These are phyloP conservation scores for Kodamaea sp. DNA, from an alignment of 1,139 yeast species.

Conservation along the genomic window DNA sequence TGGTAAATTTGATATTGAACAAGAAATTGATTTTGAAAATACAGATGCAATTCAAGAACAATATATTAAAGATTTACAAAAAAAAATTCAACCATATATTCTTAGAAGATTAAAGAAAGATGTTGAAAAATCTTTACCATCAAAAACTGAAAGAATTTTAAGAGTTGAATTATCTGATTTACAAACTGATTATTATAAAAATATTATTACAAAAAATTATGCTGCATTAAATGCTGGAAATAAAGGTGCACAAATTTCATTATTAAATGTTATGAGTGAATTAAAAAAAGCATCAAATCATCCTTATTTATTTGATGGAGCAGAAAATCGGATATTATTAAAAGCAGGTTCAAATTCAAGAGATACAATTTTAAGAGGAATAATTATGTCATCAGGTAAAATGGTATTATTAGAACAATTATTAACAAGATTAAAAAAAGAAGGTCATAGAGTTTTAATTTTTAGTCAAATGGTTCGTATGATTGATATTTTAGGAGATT, in stretches of 20 bases:
- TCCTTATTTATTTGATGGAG: conserved; percentile 91
- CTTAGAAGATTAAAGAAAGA: conserved; percentile 92
- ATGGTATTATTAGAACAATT: conserved; percentile 94
- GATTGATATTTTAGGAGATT: conserved; percentile 93
- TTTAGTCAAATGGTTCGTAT: conserved; percentile 97
- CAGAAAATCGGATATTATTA: conserved; percentile 76
- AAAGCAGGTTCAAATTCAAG: conserved; percentile 61
- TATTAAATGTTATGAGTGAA: conserved; percentile 91
- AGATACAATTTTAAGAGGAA: conserved; percentile 79
- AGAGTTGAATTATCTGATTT: conserved; percentile 93
- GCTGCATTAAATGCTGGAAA: conserved; percentile 86
- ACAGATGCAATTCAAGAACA: conserved; percentile 84
- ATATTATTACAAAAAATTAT: conserved; percentile 87
- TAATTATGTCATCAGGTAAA: conserved; percentile 97
- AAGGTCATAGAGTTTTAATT: conserved; percentile 92
- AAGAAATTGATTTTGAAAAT: conserved; percentile 87
- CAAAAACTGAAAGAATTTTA: conserved; percentile 89
- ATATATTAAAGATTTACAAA: conserved; percentile 81
- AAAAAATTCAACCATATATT: conserved; percentile 83
- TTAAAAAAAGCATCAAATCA: conserved; percentile 95
- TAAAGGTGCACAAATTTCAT: conserved; percentile 71
- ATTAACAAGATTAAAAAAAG: conserved; percentile 76
- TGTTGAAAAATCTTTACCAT: conserved; percentile 93
- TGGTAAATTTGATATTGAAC: conserved; percentile 83
- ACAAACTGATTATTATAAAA: conserved; percentile 93